Conservation (phyloP, 352 stramenopile species). For the Phytophthora sojae region DNA sequence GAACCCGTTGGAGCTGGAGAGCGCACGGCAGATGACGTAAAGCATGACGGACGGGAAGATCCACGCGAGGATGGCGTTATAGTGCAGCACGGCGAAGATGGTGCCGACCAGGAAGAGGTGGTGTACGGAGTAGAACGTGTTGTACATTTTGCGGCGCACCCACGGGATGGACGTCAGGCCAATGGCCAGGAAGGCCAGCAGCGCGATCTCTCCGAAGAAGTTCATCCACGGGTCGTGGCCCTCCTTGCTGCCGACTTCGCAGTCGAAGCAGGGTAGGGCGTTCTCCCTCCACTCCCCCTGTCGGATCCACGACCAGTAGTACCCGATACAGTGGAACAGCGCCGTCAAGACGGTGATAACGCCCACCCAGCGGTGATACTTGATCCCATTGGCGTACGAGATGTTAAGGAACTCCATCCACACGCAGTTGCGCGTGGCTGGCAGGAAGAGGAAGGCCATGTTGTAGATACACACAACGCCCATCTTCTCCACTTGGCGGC, state of each 20-base stretch:
- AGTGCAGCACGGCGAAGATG: slow-evolving; percentile 56
- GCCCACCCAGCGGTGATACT: slow-evolving; percentile 64
- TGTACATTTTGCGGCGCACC: slow-evolving; percentile 51
- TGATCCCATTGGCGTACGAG: slow-evolving; percentile 59
- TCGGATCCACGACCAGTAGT: slow-evolving; percentile 45
- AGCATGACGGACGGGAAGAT: slow-evolving; percentile 49
- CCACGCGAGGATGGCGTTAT: slow-evolving; percentile 42
- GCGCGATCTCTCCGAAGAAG: slow-evolving; percentile 57
- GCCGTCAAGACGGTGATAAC: slow-evolving; percentile 44
- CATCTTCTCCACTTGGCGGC: slow-evolving; percentile 5
- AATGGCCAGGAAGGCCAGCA: slow-evolving; percentile 53
- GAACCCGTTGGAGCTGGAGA: slow-evolving; percentile 46
- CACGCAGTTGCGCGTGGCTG: slow-evolving; percentile 49
- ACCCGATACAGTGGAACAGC: slow-evolving; percentile 43
- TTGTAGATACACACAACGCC: slow-evolving; percentile 57
- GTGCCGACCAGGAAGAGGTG: slow-evolving; percentile 54
- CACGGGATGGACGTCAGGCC: slow-evolving; percentile 47
- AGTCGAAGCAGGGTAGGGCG: too few species aligned
- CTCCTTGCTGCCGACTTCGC: slow-evolving; percentile 35
- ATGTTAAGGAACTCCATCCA: slow-evolving; percentile 73
- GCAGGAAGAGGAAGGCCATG: slow-evolving; percentile 60
- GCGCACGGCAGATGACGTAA: slow-evolving; percentile 44
- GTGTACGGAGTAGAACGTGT: slow-evolving; percentile 55
- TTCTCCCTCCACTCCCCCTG: too few species aligned
- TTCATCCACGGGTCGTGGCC: slow-evolving; percentile 57